Evolutionary conservation across 108 stramenopile genomes (phyloP), one percentile per base, ranked within the genome.

Genomic region (Pseudonitzschia multistriata): DNA sequence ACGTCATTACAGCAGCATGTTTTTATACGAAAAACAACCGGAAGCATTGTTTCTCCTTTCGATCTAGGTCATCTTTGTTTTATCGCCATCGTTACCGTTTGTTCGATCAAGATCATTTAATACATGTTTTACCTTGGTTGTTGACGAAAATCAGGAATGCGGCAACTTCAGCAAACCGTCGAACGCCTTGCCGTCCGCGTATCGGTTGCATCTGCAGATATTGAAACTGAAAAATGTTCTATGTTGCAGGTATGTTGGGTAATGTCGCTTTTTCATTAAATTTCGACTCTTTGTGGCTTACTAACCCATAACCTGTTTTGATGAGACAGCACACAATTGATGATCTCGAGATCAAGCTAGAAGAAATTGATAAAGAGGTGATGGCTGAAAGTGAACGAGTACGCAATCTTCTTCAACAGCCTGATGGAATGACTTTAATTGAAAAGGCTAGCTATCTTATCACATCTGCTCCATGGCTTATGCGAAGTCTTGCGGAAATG

Each of bases 131-230:
- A n/a, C n/a, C n/a, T 45, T 45, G 3, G 42, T 25, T 62, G 67
- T 45, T 45, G 5, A 45, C 11, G 3, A 6, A 35, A 59, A 59
- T n/a, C 13, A 59, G 85, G 85, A 24, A 82, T 85, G 85, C 68
- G 78, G 11, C 85, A 85, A 67, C 49, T 85, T 6, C 85, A 82
- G 47, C 81, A 80, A 74, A 83, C 85, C 13, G 85, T 85, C 8
- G 85, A 85, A 75, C 76, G 79, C 52, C 70, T 85, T 6, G 85
- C 85, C 60, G 76, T 82, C 45, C 72, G 74, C 4, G 73, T 85
- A 10, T 73, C 81, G 37, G 39, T 70, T 55, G 77, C 64, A 30
- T 73, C 45, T 29, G 62, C 68, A 31, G 72, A 68, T 28, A 37
- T 80, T 28, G 74, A 83, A 67, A 33, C 22, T 15, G 67, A 74